A percentile compares a stretch with the other conserved stretches of the same genome.
phyloP scores from a whole-genome alignment of 2,329 filamentous ascomycete species.

The Colletotrichum scovillei region DNA sequence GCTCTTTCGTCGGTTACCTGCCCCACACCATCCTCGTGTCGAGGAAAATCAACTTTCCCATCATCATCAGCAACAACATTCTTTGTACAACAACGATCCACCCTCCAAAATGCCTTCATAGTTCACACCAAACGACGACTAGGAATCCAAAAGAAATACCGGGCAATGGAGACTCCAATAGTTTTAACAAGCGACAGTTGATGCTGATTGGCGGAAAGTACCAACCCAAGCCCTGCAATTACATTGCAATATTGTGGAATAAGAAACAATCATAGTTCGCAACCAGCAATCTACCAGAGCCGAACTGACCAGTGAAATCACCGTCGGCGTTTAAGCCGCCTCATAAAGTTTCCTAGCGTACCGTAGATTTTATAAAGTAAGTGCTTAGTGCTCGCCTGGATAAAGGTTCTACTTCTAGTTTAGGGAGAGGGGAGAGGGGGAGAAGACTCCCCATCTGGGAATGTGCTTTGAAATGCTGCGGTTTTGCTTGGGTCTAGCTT shows the following conservation, averaged over 20 bases:
- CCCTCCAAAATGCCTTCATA: too few species aligned
- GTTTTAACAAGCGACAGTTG: neutral
- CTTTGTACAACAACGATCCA: too few species aligned
- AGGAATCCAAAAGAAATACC: neutral
- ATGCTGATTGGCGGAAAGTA: neutral
- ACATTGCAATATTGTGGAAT: neutral
- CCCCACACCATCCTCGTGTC: too few species aligned
- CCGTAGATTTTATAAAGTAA: neutral
- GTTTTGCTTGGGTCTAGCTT: too few species aligned
- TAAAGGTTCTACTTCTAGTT: neutral
- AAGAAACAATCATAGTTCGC: neutral
- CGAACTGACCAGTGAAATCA: neutral
- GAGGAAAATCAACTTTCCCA: too few species aligned
- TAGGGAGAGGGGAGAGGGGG: neutral
- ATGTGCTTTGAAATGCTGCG: too few species aligned
- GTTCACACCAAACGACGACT: neutral
- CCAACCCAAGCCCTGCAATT: neutral
- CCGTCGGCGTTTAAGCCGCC: neutral
- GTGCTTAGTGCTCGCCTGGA: neutral
- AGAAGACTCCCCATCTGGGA: too few species aligned
- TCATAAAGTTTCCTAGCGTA: neutral
- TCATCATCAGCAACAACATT: too few species aligned
- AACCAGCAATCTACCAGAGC: neutral
- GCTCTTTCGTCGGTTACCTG: neutral
- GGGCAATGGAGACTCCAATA: neutral